These are phyloP conservation scores for Aspergillus nidulans DNA, from an alignment of 495 filamentous ascomycete genomes.

Conservation along the genomic window DNA sequence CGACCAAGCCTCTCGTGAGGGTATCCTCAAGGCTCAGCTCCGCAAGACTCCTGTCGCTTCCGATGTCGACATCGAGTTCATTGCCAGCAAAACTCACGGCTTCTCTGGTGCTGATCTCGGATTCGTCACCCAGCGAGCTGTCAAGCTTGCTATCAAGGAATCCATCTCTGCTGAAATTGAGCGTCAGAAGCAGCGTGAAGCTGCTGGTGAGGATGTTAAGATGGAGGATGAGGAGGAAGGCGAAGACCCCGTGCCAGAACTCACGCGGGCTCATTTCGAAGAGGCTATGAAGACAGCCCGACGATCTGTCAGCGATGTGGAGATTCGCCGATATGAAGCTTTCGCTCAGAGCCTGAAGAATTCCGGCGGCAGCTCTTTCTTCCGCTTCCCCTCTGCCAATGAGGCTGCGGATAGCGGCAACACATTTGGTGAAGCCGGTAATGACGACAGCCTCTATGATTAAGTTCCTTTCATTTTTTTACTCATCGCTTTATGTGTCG, in stretches of 20 bases:
- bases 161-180: slow-evolving; percentile 88
- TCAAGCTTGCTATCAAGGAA: slow-evolving; percentile 99
- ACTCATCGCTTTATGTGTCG: slow-evolving; percentile 15
- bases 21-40: slow-evolving; percentile 92
- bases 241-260: slow-evolving; percentile 93
- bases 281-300: slow-evolving; percentile 95
- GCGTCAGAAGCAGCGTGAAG: slow-evolving; percentile 80
- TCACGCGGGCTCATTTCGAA: slow-evolving; percentile 95
- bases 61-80: slow-evolving; percentile 86
- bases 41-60: slow-evolving; percentile 91
- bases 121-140: slow-evolving; percentile 96
- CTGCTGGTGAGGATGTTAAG: slow-evolving; percentile 71
- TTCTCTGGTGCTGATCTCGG: slow-evolving; percentile 99
- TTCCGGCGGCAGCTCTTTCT: slow-evolving; percentile 87
- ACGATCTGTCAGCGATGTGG: slow-evolving; percentile 90
- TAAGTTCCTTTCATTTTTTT: slow-evolving; percentile 32
- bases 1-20: slow-evolving; percentile 77
- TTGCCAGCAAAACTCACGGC: slow-evolving; percentile 94
- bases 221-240: slow-evolving; percentile 72
- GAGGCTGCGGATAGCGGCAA: slow-evolving; percentile 52
- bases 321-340: slow-evolving; percentile 96
- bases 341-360: slow-evolving; percentile 99
- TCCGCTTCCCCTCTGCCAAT: slow-evolving; percentile 84
- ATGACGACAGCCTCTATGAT: slow-evolving; percentile 84
- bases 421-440: slow-evolving; percentile 76